Conservation (phyloP, 176 grass and related monocot species). For the Triticum turgidum region DNA sequence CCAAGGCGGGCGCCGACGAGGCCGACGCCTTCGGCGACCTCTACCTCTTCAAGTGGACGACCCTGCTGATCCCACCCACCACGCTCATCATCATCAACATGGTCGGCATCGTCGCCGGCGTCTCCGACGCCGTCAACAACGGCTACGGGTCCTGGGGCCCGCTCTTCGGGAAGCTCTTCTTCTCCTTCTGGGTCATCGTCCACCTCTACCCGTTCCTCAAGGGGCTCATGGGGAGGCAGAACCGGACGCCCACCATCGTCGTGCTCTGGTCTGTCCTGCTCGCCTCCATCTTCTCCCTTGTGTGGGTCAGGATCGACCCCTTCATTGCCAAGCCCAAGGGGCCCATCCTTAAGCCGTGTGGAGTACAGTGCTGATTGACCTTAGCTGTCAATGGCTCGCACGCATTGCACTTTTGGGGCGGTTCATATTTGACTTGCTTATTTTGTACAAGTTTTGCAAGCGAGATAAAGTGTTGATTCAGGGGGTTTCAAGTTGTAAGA, state of each 20-base stretch:
- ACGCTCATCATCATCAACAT: constrained; percentile 99
- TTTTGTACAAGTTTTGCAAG: constrained; percentile 8
- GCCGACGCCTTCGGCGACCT: constrained; percentile 70
- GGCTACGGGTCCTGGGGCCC: constrained; percentile 90
- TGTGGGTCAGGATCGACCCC: constrained; percentile 92
- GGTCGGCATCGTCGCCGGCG: constrained; percentile 89
- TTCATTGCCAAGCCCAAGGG: constrained; percentile 91
- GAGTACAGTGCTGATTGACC: constrained; percentile 61
- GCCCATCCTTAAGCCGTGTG: constrained; percentile 81
- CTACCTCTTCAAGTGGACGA: constrained; percentile 99
- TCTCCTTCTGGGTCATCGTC: constrained; percentile 95
- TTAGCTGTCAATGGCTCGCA: not conserved
- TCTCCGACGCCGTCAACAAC: constrained; percentile 94
- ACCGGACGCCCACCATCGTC: constrained; percentile 90
- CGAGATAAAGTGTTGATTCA: not conserved
- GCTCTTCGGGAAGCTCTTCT: constrained; percentile 96
- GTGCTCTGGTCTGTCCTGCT: constrained; percentile 91
- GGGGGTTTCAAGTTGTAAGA: not conserved
- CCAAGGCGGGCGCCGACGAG: constrained; percentile 74
- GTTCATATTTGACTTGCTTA: not conserved
- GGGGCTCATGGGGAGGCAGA: constrained; percentile 91
- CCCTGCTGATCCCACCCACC: constrained; percentile 71
- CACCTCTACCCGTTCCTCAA: constrained; percentile 95
- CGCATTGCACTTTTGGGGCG: not conserved
- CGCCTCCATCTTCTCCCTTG: constrained; percentile 93